phyloP scores from a whole-genome alignment of 2,329 filamentous ascomycete genomes.

The Berkeleyomyces basicola region DNA sequence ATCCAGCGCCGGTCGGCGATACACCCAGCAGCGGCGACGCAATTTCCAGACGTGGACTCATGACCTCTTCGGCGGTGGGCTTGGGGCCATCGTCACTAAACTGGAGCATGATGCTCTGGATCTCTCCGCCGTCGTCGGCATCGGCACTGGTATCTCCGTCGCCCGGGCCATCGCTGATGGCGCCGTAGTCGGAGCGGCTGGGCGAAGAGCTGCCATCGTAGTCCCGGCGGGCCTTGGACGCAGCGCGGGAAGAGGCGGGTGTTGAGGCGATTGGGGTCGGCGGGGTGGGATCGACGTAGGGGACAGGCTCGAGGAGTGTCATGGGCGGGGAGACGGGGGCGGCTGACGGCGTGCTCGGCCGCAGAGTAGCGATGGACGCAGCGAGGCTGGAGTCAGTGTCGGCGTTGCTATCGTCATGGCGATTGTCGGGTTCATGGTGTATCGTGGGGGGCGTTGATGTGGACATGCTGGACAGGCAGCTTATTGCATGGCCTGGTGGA shows the following conservation, averaged over 20 bases:
- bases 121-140: slow-evolving; percentile 62
- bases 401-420: not conserved
- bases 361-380: slow-evolving; percentile 32
- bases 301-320: slow-evolving; percentile 31
- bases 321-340: slow-evolving; percentile 19
- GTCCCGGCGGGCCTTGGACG: slow-evolving; percentile 29
- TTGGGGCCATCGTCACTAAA: slow-evolving; percentile 63
- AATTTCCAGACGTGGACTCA: slow-evolving; percentile 75
- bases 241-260: slow-evolving; percentile 43
- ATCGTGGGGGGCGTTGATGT: not conserved
- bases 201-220: slow-evolving; percentile 29
- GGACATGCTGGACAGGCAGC: not conserved
- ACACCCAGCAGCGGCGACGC: slow-evolving; percentile 61
- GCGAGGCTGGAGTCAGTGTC: not conserved
- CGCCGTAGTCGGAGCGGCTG: slow-evolving; percentile 36
- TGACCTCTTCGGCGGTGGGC: slow-evolving; percentile 64
- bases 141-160: slow-evolving; percentile 43
- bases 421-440: not conserved
- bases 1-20: slow-evolving; percentile 17
- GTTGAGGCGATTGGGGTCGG: slow-evolving; percentile 38
- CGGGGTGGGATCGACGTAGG: slow-evolving; percentile 42
- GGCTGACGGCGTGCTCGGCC: slow-evolving; percentile 26
- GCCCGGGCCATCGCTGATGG: slow-evolving; percentile 24
- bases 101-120: slow-evolving; percentile 95
- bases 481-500: not conserved